A percentile compares a stretch with the other conserved stretches of the same genome.
These are phyloP conservation scores for Candida tropicalis DNA, from an alignment of 1,139 yeast genomes.

Conservation along the genomic window DNA sequence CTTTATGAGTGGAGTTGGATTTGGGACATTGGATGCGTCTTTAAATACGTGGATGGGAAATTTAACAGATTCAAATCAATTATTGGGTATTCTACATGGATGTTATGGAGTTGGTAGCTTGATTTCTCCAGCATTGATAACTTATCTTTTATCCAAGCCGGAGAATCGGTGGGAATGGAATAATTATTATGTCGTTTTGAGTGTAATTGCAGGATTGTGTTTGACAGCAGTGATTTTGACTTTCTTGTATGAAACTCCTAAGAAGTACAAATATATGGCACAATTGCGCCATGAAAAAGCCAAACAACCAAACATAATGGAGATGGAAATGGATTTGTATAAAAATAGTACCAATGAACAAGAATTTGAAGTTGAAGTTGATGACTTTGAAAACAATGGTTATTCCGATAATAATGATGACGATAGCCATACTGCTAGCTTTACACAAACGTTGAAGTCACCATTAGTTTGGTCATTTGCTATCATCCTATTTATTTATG, in stretches of 20 bases:
- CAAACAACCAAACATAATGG: constrained; percentile 13
- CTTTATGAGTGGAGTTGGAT: constrained; percentile 55
- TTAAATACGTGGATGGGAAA: constrained; percentile 62
- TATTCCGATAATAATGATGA: constrained; percentile 20
- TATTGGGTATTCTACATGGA: constrained; percentile 69
- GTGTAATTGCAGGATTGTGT: constrained; percentile 26
- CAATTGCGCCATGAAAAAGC: constrained; percentile 14
- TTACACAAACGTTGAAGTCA: constrained; percentile 40
- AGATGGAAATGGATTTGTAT: not conserved
- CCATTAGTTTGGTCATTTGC: constrained; percentile 53
- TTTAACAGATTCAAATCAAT: constrained; percentile 58
- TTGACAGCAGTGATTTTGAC: constrained; percentile 25
- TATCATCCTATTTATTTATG: constrained; percentile 54
- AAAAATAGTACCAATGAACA: constrained; percentile 14
- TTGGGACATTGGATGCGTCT: constrained; percentile 63
- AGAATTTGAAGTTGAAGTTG: constrained; percentile 15
- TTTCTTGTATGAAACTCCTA: constrained; percentile 57
- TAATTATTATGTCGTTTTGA: constrained; percentile 44
- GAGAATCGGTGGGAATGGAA: constrained; percentile 51
- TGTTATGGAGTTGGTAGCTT: constrained; percentile 71
- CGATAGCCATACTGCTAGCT: constrained; percentile 20
- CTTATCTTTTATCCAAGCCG: constrained; percentile 38
- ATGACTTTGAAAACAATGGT: constrained; percentile 7
- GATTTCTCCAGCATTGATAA: constrained; percentile 62
- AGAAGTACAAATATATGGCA: constrained; percentile 49